Evolutionary conservation across 2,329 filamentous ascomycete genomes (phyloP).

Genomic region (Monosporascus sp.): DNA sequence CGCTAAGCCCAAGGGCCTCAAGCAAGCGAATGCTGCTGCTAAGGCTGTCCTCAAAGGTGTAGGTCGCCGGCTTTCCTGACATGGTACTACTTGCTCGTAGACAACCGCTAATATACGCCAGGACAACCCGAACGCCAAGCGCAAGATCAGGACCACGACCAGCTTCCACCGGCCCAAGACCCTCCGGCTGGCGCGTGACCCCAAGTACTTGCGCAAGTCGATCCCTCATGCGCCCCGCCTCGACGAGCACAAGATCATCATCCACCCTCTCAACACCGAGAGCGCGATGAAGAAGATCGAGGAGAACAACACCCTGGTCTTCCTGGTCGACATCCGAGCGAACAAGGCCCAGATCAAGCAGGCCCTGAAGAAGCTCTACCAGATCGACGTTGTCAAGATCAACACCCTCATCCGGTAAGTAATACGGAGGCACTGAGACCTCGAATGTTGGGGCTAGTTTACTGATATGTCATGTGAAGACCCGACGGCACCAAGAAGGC

Average conservation of each 20-base stretch:
- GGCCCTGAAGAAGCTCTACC: conserved; percentile 98
- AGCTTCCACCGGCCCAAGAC: conserved; percentile 99
- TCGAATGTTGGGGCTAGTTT: conserved; percentile 7
- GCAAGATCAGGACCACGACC: conserved; percentile 87
- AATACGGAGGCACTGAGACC: neutral
- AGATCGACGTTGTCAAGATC: conserved; percentile 97
- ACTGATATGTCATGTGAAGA: conserved; percentile 40
- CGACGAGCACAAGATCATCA: conserved; percentile 95
- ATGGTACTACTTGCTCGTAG: too few species aligned
- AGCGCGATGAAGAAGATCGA: conserved; percentile 99
- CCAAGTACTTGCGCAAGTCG: conserved; percentile 96
- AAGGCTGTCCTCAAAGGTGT: conserved; percentile 96
- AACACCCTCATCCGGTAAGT: conserved; percentile 95
- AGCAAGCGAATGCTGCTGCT: conserved; percentile 89
- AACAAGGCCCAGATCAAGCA: conserved; percentile 99
- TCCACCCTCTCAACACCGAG: conserved; percentile 99
- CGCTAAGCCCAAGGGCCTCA: conserved; percentile 56
- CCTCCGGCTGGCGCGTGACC: conserved; percentile 79
- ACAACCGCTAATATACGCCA: conserved; percentile 16
- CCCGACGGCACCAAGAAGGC: conserved; percentile 99
- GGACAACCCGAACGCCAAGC: conserved; percentile 69
- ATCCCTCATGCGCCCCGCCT: conserved; percentile 84
- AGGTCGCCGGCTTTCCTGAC: conserved; percentile 41
- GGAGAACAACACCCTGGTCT: conserved; percentile 99
- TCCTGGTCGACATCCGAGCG: conserved; percentile 94